Evolutionary conservation across 163 green algal genomes (phyloP).

Genomic region (Chlorella variabilis): DNA sequence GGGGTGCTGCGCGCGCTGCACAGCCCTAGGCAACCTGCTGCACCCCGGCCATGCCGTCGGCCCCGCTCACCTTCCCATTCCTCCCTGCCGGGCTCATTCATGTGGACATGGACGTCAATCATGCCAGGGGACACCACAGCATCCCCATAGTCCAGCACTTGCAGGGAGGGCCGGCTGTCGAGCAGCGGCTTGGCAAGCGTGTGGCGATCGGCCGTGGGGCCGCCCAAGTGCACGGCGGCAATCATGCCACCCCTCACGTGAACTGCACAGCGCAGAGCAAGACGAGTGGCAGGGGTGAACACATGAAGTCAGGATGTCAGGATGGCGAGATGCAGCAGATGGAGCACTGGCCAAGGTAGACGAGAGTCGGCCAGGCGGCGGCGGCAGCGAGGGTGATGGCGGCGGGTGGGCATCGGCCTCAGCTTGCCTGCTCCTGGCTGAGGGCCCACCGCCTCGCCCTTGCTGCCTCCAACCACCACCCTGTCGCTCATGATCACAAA

Average conservation of each 20-base stretch:
- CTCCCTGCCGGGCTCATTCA: slow-evolving; percentile 93
- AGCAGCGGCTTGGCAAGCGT: neutral
- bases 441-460: slow-evolving; percentile 37
- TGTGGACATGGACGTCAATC: slow-evolving; percentile 94
- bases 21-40: too few relatives aligned
- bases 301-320: too few relatives aligned
- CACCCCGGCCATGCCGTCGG: too few relatives aligned
- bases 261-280: slow-evolving; percentile 27
- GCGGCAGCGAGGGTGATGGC: neutral
- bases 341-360: too few relatives aligned
- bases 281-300: neutral
- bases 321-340: too few relatives aligned
- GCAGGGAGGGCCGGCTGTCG: neutral
- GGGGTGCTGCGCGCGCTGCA: too few relatives aligned
- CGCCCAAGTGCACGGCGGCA: slow-evolving; percentile 25
- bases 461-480: slow-evolving; percentile 53
- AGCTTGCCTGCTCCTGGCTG: slow-evolving; percentile 54
- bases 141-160: slow-evolving; percentile 80
- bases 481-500: slow-evolving; percentile 58
- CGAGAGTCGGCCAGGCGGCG: neutral
- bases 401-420: neutral
- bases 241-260: slow-evolving; percentile 55
- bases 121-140: slow-evolving; percentile 86
- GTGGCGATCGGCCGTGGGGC: neutral
- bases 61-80: slow-evolving; percentile 89